These are phyloP conservation scores for Cymbopogon flexuosus DNA, from an alignment of 202 grass and related monocot species.

Conservation along the genomic window DNA sequence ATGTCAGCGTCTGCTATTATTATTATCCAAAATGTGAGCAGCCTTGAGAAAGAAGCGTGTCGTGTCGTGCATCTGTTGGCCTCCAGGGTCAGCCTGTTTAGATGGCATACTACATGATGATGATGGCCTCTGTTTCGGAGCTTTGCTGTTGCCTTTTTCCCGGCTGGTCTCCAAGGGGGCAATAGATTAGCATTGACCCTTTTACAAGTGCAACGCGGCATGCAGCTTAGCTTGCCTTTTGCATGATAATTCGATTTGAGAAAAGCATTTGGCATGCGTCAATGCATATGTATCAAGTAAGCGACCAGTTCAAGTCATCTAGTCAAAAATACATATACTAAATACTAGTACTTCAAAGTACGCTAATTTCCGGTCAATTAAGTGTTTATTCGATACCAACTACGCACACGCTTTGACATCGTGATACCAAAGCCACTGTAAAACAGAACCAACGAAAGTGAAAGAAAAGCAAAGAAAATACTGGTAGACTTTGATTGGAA, in stretches of 20 bases:
- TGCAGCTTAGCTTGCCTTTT: not conserved
- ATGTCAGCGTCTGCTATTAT: not conserved
- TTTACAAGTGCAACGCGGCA: not conserved
- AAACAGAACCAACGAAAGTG: not conserved
- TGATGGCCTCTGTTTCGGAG: not conserved
- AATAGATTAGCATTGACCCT: conserved; percentile 13
- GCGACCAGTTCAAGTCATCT: conserved; percentile 2
- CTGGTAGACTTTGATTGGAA: not conserved
- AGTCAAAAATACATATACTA: not conserved
- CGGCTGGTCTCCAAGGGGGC: not conserved
- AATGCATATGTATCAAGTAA: not conserved
- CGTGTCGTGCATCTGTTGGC: not conserved
- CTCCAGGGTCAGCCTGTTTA: conserved; percentile 19
- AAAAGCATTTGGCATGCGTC: not conserved
- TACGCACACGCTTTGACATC: not conserved
- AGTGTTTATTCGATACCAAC: conserved; percentile 12
- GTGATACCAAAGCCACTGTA: not conserved
- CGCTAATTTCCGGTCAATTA: not conserved
- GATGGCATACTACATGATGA: not conserved
- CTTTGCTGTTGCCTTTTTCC: not conserved
- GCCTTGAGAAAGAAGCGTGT: not conserved
- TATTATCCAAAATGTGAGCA: not conserved
- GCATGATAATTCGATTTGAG: not conserved
- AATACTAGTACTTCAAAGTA: not conserved
- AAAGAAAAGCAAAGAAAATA: not conserved